phyloP scores from a whole-genome alignment of 768 basidiomycete species.

The Russula sp. region DNA sequence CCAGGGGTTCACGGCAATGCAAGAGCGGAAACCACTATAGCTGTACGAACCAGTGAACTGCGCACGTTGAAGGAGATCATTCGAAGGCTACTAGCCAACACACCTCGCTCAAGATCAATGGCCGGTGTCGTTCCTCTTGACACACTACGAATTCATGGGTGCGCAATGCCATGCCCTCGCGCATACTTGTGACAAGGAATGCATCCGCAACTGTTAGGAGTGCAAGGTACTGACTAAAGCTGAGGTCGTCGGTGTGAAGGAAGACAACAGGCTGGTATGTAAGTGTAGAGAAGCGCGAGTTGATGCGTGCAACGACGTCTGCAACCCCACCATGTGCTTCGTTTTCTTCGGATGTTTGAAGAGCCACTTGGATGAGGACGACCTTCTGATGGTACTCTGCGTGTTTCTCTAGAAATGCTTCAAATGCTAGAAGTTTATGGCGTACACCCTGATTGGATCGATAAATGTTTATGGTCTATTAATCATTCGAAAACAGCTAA shows the following conservation, averaged over 20 bases:
- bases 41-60: constrained; percentile 84
- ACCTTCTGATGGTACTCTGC: constrained; percentile 79
- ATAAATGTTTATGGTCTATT: not conserved
- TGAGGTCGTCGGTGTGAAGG: constrained; percentile 76
- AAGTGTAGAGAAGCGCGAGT: constrained; percentile 73
- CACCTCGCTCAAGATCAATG: constrained; percentile 75
- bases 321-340: constrained; percentile 67
- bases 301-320: constrained; percentile 72
- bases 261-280: constrained; percentile 87
- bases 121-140: constrained; percentile 59
- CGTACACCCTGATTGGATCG: constrained; percentile 48
- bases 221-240: constrained; percentile 80
- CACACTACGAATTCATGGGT: constrained; percentile 84
- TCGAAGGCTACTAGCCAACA: constrained; percentile 19
- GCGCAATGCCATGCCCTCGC: constrained; percentile 82
- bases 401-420: constrained; percentile 68
- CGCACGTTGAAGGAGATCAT: constrained; percentile 3
- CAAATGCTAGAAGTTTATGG: constrained; percentile 80
- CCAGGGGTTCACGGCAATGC: constrained; percentile 83
- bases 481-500: constrained; percentile 32
- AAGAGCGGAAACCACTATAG: constrained; percentile 80
- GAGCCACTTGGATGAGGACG: constrained; percentile 81
- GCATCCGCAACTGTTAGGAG: constrained; percentile 77
- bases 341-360: constrained; percentile 73
- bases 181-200: constrained; percentile 74